A percentile compares a stretch with the other conserved stretches of the same genome.
Conservation (phyloP, 75 land plant genomes). For the Azolla pinnata region DNA sequence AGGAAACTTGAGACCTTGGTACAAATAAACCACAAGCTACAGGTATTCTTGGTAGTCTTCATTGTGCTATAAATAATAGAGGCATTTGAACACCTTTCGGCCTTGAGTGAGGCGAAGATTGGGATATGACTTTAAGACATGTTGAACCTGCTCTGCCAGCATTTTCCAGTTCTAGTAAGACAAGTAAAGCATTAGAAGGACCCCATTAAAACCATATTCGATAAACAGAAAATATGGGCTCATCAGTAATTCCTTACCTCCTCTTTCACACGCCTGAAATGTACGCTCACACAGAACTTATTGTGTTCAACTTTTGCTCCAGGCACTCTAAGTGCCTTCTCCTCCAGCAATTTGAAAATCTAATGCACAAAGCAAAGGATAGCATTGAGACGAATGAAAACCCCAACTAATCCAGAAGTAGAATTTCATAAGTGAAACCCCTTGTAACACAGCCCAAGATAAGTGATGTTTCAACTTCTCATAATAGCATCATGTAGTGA, state of each 20-base stretch:
- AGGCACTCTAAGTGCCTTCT: slow-evolving; percentile 14
- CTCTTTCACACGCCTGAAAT: slow-evolving; percentile 40
- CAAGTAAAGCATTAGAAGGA: not conserved
- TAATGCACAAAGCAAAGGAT: not conserved
- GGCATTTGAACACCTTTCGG: slow-evolving; percentile 49
- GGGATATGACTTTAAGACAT: slow-evolving; percentile 53
- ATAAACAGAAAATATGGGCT: not conserved
- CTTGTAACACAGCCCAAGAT: too few species aligned
- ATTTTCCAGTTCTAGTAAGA: slow-evolving; percentile 43
- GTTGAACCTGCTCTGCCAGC: slow-evolving; percentile 56
- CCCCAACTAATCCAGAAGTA: too few species aligned
- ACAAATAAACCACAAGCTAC: not conserved
- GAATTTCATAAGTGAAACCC: too few species aligned
- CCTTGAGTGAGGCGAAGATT: slow-evolving; percentile 67
- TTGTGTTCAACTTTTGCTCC: slow-evolving; percentile 43
- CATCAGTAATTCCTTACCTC: slow-evolving; percentile 10
- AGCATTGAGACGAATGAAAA: too few species aligned
- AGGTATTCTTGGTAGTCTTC: not conserved
- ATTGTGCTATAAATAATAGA: not conserved
- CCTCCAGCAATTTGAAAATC: slow-evolving; percentile 17
- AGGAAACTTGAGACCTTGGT: too few species aligned
- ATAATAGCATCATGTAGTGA: not conserved
- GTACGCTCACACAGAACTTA: slow-evolving; percentile 38
- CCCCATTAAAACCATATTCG: not conserved
- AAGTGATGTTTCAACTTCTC: not conserved